Base-by-base conservation (phyloP, 805 yeast species). In the Wickerhamomyces kurtzmanii region DNA sequence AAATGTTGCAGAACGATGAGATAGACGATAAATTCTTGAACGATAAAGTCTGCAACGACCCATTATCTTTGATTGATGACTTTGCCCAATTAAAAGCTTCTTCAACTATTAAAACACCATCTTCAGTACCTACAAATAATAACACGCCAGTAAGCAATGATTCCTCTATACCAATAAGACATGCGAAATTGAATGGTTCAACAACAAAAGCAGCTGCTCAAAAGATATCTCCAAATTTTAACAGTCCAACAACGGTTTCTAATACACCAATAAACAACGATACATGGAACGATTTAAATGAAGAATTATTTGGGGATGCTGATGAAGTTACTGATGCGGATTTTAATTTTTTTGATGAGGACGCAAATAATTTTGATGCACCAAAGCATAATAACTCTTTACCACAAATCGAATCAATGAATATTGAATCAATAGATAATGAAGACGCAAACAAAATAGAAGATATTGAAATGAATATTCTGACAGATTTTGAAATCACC, bases 51-150 rank as follows among this genome's bases (percentile, higher is more conserved):
- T n/a, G n/a, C 14, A 15, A 43, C 12, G 57, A 52, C 23, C 53
- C 62, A 8, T 40, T 60, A 19, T 53, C 55, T 23, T 34, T 58
- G 21, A 54, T 59, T 25, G 61, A 58, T 29, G 59, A 55, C 31
- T 59, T 59, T 33, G 55, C 55, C 9, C 55, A 51, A 17, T 37
- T 60, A 24, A 55, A 49, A 31, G 55, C 59, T 15, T 51, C 61
- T 5, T 54, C 64, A 5, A 53, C 57, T 3, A 47, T 50, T 15
- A 51, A 59, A 29, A 53, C 62, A 1, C 61, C 62, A 7, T 42
- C 48, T 4, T 34, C 36, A n/a, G 34, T 31, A 0, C 49, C 50
- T 5, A 41, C 49, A 2, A 33, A 41, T 2, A 39, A 37, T 24
- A 48, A 43, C 27, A 46, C 47, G 2, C 50, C 53, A 8, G 31